Conservation (phyloP, 2,329 filamentous ascomycete genomes). For the Fusarium nelsonii region DNA sequence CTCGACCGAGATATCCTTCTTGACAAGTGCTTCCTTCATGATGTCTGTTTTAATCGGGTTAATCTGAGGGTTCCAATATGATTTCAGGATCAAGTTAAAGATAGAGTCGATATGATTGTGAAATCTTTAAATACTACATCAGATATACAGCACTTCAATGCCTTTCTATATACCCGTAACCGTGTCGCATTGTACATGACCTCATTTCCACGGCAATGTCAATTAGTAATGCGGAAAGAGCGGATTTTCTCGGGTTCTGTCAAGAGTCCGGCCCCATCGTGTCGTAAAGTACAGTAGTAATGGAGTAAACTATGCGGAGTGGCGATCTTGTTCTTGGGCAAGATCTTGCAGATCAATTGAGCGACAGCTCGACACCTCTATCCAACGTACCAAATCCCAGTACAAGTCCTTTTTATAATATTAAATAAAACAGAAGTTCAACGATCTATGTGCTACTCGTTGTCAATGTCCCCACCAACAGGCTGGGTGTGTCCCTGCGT, state of each 20-base stretch:
- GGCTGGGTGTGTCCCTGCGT: background rate
- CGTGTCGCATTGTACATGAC: background rate
- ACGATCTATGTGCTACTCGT: no score
- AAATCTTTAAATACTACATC: background rate
- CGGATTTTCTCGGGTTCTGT: constrained; percentile 1
- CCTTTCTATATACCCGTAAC: background rate
- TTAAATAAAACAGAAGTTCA: no score
- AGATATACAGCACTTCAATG: background rate
- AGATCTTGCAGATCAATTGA: background rate
- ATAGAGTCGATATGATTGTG: no score
- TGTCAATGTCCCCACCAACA: no score
- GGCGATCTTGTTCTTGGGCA: background rate
- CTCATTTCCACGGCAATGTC: background rate
- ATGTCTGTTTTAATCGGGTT: background rate
- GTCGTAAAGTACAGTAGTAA: background rate
- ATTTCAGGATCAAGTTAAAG: background rate
- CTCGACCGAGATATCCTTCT: constrained; percentile 12
- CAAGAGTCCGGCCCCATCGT: background rate
- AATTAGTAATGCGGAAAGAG: constrained; percentile 10
- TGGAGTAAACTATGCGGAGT: background rate
- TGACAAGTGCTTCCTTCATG: constrained; percentile 33
- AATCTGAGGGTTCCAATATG: no score
- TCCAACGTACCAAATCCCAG: no score
- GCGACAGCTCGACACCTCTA: background rate
- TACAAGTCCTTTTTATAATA: no score